Base-by-base conservation (phyloP, 2,329 filamentous ascomycete genomes). In the Fusarium buharicum region DNA sequence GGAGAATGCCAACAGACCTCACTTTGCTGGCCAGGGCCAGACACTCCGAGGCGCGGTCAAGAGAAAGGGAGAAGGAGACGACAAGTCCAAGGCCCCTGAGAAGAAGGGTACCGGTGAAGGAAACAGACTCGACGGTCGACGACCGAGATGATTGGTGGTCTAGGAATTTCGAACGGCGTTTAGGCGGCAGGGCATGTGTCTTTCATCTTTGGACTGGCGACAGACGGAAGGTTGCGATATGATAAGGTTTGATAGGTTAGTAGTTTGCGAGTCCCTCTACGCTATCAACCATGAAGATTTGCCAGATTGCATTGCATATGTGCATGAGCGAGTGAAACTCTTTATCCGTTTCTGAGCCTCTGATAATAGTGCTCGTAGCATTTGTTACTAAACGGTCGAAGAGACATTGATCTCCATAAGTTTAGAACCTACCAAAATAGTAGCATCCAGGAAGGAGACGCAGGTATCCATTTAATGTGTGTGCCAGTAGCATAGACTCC, bases 11-110 rank as follows among this genome's bases (percentile, higher is more conserved):
- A 82, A 83, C 57, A 86, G 87, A 64, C 89, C 90, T n/a, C 87
- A 87, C 67, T 97, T 97, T 76, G 86, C 89, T 5, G 94, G 94
- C 0, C 86, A 91, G 64, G 94, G 94, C 0, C 91, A 97, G 75
- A 95, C 90, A 6, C 78, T 97, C 33, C 82, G 86, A 37, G 83
- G 86, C 14, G 84, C 82, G 1, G 81, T 84, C 28, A 96, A 93
- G 83, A 89, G 90, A 75, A 93, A 92, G 78, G 80, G 78, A 4
- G 82, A 83, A 3, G 72, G 69, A 7, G 81, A 83, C 11, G 79
- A 80, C 13, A 81, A 82, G 71, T 72, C 74, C 9, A 81, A 82
- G 61, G 74, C 74, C 0, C 75, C 77, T 0, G 81, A 81, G 60
- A 84, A 82, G 74, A 82, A 83, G 67, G 73, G 71, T 0, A 59